These are phyloP conservation scores for Lepidium sativum DNA, from an alignment of 345 rosid species.

Conservation along the genomic window DNA sequence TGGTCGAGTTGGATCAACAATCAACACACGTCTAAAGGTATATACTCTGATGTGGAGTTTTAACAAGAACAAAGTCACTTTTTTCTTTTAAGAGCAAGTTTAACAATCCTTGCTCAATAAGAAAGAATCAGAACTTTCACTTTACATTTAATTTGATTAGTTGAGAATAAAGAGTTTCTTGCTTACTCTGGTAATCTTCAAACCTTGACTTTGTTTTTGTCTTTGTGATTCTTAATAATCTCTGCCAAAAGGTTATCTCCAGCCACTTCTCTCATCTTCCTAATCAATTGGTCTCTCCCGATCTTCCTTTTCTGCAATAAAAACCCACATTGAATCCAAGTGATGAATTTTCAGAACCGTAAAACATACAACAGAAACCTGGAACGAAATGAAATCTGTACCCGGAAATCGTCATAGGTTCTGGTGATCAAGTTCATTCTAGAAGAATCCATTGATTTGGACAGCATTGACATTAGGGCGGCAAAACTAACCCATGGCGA, in stretches of 20 bases:
- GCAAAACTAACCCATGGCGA: constrained; percentile 79
- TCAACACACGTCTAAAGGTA: constrained; percentile 24
- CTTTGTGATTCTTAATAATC: constrained; percentile 25
- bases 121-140: constrained; percentile 22
- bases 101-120: constrained; percentile 20
- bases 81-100: background rate
- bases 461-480: constrained; percentile 40
- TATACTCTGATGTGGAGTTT: constrained; percentile 10
- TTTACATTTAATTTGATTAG: constrained; percentile 14
- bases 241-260: constrained; percentile 23
- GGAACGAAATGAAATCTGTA: constrained; percentile 4
- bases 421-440: constrained; percentile 35
- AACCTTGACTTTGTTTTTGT: constrained; percentile 7
- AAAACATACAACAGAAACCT: background rate
- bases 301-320: constrained; percentile 24
- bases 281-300: constrained; percentile 18
- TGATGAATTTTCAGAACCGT: background rate
- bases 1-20: constrained; percentile 13
- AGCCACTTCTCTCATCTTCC: constrained; percentile 27
- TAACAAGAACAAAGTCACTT: background rate
- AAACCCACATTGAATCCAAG: background rate
- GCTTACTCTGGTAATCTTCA: background rate
- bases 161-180: background rate
- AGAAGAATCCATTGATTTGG: constrained; percentile 38
- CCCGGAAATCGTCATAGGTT: constrained; percentile 37